A percentile compares a stretch with the other conserved stretches of the same genome.
phyloP scores from a whole-genome alignment of 1,284 basidiomycete species.

The Microbotryum saponariae region DNA sequence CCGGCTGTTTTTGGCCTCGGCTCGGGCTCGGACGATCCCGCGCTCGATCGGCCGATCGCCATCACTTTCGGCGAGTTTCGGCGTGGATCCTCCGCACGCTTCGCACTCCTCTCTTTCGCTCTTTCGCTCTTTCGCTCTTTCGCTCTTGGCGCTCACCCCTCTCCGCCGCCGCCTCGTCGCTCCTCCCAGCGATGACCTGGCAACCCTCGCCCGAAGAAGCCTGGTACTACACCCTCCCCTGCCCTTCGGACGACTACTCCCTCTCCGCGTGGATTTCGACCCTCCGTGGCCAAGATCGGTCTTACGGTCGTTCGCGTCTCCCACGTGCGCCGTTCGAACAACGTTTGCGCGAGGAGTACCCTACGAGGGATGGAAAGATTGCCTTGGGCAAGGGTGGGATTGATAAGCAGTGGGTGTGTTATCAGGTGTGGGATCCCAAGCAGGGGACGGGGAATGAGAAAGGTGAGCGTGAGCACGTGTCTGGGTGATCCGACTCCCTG shows the following conservation, averaged over 20 bases:
- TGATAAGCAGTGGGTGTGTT: conserved; percentile 20
- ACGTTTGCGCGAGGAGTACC: conserved; percentile 12
- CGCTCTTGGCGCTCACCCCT: too few species aligned
- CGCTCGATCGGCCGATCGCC: too few species aligned
- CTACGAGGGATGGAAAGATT: conserved; percentile 20
- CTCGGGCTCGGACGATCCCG: too few species aligned
- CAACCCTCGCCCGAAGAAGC: conserved; percentile 1
- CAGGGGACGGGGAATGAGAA: not conserved
- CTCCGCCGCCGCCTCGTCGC: too few species aligned
- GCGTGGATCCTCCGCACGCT: too few species aligned
- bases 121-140: too few species aligned
- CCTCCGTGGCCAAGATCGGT: conserved; percentile 19
- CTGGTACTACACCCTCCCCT: conserved; percentile 16
- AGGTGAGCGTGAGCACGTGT: conserved; percentile 12
- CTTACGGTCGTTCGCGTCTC: conserved; percentile 24
- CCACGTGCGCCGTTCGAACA: conserved; percentile 26
- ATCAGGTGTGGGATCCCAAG: conserved; percentile 33
- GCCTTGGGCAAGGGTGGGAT: not conserved
- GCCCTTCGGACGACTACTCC: conserved; percentile 9
- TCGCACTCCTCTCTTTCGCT: too few species aligned
- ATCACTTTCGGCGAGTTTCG: too few species aligned
- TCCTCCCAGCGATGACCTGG: conserved; percentile 7
- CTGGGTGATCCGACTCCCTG: not conserved
- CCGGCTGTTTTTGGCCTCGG: too few species aligned
- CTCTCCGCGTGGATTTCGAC: conserved; percentile 6